Conservation (phyloP, 2,329 filamentous ascomycete genomes). For the Helminthosporium solani region DNA sequence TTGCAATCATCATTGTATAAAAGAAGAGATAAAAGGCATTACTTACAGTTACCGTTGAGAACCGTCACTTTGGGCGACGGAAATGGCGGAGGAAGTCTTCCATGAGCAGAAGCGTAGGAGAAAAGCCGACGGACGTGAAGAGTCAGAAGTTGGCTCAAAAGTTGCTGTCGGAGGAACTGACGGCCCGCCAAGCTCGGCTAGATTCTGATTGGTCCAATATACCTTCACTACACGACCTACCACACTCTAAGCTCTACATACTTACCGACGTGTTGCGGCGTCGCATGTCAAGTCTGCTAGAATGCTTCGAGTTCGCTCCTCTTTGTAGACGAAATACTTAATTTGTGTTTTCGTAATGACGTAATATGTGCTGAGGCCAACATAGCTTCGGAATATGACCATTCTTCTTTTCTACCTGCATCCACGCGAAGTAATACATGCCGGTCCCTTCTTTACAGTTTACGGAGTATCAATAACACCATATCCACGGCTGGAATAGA, state of each 20-base stretch:
- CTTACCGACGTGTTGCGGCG: no score
- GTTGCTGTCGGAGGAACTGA: not conserved
- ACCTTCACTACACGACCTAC: no score
- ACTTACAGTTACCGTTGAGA: constrained; percentile 6
- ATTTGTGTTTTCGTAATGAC: not conserved
- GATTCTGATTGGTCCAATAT: not conserved
- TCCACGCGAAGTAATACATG: not conserved
- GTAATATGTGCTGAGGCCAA: not conserved
- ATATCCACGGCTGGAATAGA: no score
- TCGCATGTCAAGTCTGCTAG: no score
- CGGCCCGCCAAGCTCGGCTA: constrained; percentile 1
- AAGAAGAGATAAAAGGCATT: not conserved
- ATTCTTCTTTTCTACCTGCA: not conserved
- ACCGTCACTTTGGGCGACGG: constrained; percentile 5
- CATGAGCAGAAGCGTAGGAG: constrained; percentile 3
- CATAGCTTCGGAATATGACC: not conserved
- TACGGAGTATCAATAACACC: no score
- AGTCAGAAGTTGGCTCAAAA: no score
- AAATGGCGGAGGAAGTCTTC: constrained; percentile 3
- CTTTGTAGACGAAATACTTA: no score
- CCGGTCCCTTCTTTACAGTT: no score
- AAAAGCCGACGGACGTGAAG: not conserved
- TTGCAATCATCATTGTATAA: constrained; percentile 25
- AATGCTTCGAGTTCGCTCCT: no score
- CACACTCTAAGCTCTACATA: no score